Conservation (phyloP, 2,329 filamentous ascomycete species). For the Aspergillus tanneri region DNA sequence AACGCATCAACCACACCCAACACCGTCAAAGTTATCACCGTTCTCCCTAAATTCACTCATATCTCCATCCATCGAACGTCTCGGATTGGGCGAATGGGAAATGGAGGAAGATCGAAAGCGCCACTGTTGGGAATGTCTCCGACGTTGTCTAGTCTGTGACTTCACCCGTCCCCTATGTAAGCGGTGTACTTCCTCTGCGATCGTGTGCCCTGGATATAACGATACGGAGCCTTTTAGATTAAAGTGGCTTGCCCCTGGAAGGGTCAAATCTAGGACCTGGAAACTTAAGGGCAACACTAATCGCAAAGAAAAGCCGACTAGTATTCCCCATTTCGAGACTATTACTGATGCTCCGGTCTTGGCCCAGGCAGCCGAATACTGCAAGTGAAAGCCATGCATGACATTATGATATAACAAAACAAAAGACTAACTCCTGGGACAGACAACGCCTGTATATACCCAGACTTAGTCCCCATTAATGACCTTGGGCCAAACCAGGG, state of each 20-base stretch:
- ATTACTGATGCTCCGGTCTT: conserved; percentile 20
- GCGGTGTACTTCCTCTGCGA: conserved; percentile 35
- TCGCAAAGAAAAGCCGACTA: background rate
- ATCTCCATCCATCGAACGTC: too few relatives aligned
- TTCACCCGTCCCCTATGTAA: conserved; percentile 38
- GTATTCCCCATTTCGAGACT: background rate
- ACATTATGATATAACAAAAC: too few relatives aligned
- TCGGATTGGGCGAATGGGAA: too few relatives aligned
- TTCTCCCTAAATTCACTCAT: too few relatives aligned
- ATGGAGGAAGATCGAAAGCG: conserved; percentile 15
- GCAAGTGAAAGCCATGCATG: conserved; percentile 28
- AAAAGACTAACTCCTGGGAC: background rate
- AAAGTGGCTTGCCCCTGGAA: conserved; percentile 35
- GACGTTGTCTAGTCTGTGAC: conserved; percentile 45
- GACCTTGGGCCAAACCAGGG: conserved; percentile 27
- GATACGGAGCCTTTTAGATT: conserved; percentile 36
- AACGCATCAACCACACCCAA: too few relatives aligned
- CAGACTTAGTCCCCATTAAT: conserved; percentile 21
- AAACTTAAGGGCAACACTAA: background rate
- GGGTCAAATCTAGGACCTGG: background rate
- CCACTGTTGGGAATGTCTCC: conserved; percentile 47
- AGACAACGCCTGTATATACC: conserved; percentile 35
- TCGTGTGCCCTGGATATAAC: conserved; percentile 43
- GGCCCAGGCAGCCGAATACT: conserved; percentile 31
- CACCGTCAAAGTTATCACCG: too few relatives aligned